These are phyloP conservation scores for Chytridium lagenaria DNA, from an alignment of 371 early-diverging fungal species.

Conservation along the genomic window DNA sequence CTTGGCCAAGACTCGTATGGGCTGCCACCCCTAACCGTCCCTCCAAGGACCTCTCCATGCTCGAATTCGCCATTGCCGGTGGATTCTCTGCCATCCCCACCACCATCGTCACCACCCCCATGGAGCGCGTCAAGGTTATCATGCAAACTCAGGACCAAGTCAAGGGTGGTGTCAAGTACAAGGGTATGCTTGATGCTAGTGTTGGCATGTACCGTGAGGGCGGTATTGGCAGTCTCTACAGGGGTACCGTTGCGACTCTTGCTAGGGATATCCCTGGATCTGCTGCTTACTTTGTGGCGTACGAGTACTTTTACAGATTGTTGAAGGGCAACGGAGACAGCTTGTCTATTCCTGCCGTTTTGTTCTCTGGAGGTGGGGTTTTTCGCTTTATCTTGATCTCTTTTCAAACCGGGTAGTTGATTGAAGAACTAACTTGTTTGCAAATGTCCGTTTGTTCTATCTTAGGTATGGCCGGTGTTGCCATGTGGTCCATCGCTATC, in stretches of 20 bases:
- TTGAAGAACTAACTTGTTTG: too few species aligned
- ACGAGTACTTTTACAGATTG: slow-evolving; percentile 84
- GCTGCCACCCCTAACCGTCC: slow-evolving; percentile 64
- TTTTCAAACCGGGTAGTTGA: too few species aligned
- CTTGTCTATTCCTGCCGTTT: slow-evolving; percentile 75
- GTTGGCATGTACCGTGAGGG: slow-evolving; percentile 51
- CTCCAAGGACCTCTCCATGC: slow-evolving; percentile 67
- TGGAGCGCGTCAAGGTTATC: slow-evolving; percentile 95
- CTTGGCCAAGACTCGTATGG: slow-evolving; percentile 71
- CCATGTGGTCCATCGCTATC: slow-evolving; percentile 87
- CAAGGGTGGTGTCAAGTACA: slow-evolving; percentile 66
- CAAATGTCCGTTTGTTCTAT: background rate
- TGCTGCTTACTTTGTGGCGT: slow-evolving; percentile 97
- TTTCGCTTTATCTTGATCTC: too few species aligned
- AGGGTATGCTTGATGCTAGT: slow-evolving; percentile 57
- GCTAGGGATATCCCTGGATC: slow-evolving; percentile 93
- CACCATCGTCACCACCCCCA: slow-evolving; percentile 80
- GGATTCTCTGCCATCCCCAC: slow-evolving; percentile 96
- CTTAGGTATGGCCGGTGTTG: slow-evolving; percentile 74
- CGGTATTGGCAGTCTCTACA: slow-evolving; percentile 84
- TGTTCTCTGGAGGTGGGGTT: slow-evolving; percentile 90
- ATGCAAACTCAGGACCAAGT: slow-evolving; percentile 77
- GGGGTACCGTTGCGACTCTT: slow-evolving; percentile 93
- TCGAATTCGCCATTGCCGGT: slow-evolving; percentile 90
- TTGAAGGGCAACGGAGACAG: slow-evolving; percentile 79